A percentile compares a stretch with the other conserved stretches of the same genome.
phyloP scores from a whole-genome alignment of 768 basidiomycete species.

The Cyclocybe cylindracea region DNA sequence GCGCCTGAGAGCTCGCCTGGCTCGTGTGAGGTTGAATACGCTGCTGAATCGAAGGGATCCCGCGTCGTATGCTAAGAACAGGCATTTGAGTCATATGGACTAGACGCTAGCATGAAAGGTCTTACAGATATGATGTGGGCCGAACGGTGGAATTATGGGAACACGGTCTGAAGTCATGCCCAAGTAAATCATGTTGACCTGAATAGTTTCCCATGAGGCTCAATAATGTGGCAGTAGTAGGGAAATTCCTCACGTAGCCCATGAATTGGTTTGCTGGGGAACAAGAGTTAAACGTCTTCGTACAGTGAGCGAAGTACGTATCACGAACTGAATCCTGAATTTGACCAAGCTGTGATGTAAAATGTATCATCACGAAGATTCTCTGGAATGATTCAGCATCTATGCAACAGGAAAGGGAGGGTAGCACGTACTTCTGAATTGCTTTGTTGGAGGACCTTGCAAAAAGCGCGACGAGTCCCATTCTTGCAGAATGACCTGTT shows the following conservation, averaged over 20 bases:
- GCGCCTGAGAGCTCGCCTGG: slow-evolving; percentile 33
- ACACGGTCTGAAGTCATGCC: slow-evolving; percentile 42
- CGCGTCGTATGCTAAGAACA: slow-evolving; percentile 24
- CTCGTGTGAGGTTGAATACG: slow-evolving; percentile 41
- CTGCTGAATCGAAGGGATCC: slow-evolving; percentile 39
- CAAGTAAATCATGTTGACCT: slow-evolving; percentile 53
- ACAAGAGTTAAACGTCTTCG: too few species aligned
- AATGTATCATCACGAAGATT: slow-evolving; percentile 42
- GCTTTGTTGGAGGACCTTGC: slow-evolving; percentile 16
- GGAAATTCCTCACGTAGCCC: slow-evolving; percentile 26
- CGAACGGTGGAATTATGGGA: slow-evolving; percentile 51
- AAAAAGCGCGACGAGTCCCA: slow-evolving; percentile 9
- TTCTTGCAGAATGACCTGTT: neutral
- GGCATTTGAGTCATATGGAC: neutral
- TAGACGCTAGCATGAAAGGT: neutral
- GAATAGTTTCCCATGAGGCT: neutral
- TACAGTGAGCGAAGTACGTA: too few species aligned
- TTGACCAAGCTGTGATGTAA: slow-evolving; percentile 59
- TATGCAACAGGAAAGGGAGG: neutral
- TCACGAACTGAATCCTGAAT: slow-evolving; percentile 54
- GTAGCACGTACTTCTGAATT: slow-evolving; percentile 17
- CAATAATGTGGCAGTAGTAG: neutral
- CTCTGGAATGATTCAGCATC: slow-evolving; percentile 10
- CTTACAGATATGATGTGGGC: slow-evolving; percentile 41
- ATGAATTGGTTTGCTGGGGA: slow-evolving; percentile 36